Evolutionary conservation across 2,329 filamentous ascomycete genomes (phyloP).

Genomic region (Zymoseptoria tritici): DNA sequence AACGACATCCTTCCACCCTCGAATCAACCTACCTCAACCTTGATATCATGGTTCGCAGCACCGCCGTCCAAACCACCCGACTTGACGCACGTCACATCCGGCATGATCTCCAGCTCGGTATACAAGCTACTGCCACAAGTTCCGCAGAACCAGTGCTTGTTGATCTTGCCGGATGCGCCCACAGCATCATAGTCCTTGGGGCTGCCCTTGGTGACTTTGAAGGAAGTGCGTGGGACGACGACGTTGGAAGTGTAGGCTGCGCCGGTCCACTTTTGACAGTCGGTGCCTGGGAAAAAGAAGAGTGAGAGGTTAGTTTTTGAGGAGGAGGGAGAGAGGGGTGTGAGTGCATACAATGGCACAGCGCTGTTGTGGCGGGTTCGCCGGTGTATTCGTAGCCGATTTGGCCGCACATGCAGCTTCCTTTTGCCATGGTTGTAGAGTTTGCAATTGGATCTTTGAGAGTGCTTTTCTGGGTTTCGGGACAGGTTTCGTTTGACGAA

Average conservation of each 20-base stretch:
- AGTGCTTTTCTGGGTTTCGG: not conserved
- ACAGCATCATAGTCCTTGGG: constrained; percentile 43
- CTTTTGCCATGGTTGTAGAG: constrained; percentile 18
- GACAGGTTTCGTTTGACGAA: not conserved
- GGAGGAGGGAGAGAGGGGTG: constrained; percentile 30
- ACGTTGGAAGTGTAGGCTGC: constrained; percentile 50
- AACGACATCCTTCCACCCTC: not conserved
- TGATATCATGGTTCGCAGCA: constrained; percentile 38
- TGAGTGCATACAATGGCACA: constrained; percentile 33
- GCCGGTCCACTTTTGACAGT: constrained; percentile 51
- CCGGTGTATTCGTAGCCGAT: constrained; percentile 27
- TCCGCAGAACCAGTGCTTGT: constrained; percentile 50
- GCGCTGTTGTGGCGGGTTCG: constrained; percentile 31
- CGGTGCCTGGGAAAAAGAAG: constrained; percentile 25
- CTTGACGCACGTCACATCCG: constrained; percentile 45
- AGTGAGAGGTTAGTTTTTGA: not conserved
- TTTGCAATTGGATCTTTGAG: not conserved
- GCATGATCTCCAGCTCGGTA: constrained; percentile 48
- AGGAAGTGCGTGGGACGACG: constrained; percentile 41
- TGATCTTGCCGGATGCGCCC: constrained; percentile 47
- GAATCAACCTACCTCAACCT: constrained; percentile 33
- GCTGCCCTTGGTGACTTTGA: constrained; percentile 45
- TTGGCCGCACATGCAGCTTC: constrained; percentile 26
- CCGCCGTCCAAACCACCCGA: constrained; percentile 46
- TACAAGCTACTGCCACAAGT: constrained; percentile 47